Percentiles rank a stretch among this genome's conserved stretches.
These are phyloP conservation scores for Tylopilus balloui DNA, from an alignment of 768 basidiomycete species.

Conservation along the genomic window DNA sequence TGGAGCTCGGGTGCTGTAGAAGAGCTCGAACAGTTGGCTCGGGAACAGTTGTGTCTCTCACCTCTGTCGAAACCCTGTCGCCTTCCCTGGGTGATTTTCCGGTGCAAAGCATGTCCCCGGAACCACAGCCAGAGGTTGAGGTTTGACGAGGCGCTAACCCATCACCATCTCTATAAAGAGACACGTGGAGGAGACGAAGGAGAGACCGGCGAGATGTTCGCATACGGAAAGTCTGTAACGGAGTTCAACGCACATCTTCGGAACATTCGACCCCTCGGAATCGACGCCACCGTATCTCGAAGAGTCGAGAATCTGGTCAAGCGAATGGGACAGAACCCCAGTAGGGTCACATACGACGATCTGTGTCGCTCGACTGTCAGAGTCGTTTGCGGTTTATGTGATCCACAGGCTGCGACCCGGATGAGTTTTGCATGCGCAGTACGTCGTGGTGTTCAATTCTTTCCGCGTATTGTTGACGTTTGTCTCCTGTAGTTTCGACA, in stretches of 20 bases:
- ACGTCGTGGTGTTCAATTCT: background rate
- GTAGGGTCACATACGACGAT: background rate
- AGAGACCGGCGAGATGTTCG: background rate
- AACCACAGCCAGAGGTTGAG: background rate
- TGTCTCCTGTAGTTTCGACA: constrained; percentile 4
- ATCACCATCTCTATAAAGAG: constrained; percentile 4
- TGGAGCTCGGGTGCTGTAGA: constrained; percentile 10
- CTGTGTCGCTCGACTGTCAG: constrained; percentile 5
- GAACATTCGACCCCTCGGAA: background rate
- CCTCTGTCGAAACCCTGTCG: constrained; percentile 4
- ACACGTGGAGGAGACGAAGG: no score
- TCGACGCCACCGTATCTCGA: constrained; percentile 3
- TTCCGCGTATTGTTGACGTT: background rate
- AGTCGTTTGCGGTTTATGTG: constrained; percentile 8
- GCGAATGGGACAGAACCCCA: constrained; percentile 7
- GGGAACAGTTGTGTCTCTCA: background rate
- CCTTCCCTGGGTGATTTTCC: constrained; percentile 10
- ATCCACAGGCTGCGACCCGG: background rate
- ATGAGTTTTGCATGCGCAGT: constrained; percentile 10
- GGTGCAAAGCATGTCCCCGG: constrained; percentile 3
- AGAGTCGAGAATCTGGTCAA: constrained; percentile 10
- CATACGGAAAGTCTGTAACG: background rate
- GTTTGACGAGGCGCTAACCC: constrained; percentile 8
- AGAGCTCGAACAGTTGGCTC: constrained; percentile 10
- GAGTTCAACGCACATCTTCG: background rate